Conservation (phyloP, 495 filamentous ascomycete species). For the Bombardia bombarda region DNA sequence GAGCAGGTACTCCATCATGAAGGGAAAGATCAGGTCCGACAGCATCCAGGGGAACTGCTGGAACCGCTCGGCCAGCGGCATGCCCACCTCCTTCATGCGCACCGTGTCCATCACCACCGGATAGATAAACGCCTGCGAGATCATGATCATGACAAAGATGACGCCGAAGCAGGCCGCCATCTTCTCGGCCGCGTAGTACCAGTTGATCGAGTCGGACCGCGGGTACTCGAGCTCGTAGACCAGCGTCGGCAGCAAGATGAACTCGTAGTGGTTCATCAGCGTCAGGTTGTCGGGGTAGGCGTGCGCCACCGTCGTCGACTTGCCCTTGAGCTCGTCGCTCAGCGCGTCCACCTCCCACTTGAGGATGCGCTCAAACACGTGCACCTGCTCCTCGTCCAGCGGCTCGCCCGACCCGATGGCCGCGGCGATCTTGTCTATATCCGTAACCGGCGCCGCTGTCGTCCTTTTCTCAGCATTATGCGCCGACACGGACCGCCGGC, state of each 20-base stretch:
- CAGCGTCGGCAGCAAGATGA: conserved; percentile 61
- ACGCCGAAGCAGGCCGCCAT: conserved; percentile 57
- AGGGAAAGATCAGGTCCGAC: conserved; percentile 62
- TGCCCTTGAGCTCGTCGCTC: conserved; percentile 54
- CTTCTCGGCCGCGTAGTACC: conserved; percentile 67
- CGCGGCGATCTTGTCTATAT: conserved; percentile 41
- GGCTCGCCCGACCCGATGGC: conserved; percentile 48
- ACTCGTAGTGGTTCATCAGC: conserved; percentile 57
- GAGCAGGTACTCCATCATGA: conserved; percentile 66
- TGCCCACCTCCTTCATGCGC: conserved; percentile 52
- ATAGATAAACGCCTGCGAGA: conserved; percentile 50
- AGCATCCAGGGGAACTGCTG: conserved; percentile 61
- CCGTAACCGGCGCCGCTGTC: conserved; percentile 18
- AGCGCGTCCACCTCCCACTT: conserved; percentile 56
- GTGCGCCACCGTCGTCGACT: conserved; percentile 30
- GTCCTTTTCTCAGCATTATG: conserved; percentile 8
- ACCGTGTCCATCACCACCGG: conserved; percentile 60
- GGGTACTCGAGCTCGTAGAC: conserved; percentile 76
- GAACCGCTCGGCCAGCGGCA: conserved; percentile 51
- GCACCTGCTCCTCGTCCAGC: conserved; percentile 51
- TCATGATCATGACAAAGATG: conserved; percentile 54
- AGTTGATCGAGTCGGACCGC: conserved; percentile 57
- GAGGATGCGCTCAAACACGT: conserved; percentile 49
- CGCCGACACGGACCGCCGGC: conserved; percentile 29
- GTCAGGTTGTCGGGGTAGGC: conserved; percentile 63